Evolutionary conservation across 495 filamentous ascomycete genomes (phyloP), one percentile per base, ranked within the genome.

Genomic region (Tetracladium setigerum): DNA sequence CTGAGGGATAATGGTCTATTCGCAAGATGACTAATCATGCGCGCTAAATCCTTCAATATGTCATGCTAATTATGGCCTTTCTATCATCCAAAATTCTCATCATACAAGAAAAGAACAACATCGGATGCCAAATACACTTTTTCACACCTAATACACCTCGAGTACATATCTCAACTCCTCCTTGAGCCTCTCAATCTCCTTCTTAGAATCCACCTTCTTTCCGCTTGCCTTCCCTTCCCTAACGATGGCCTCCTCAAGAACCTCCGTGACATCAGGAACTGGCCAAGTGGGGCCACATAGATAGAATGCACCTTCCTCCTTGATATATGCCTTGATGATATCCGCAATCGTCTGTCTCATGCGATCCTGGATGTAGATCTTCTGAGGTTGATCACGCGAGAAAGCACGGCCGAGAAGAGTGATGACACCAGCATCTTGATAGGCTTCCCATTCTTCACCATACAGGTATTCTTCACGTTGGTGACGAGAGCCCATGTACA

Each of bases 401-500:
- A 98, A 98, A 13, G 92, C 92, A 38, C 87, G 80, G 18, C 94
- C 94, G 16, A 98, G 79, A 27, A 95, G 76, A 4, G 94, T 97
- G 65, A 98, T 87, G 54, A 98, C 84, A 46, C 92, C 92, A 1
- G 94, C 89, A 45, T 89, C 89, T 63, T 91, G 79, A 65, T 98
- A 98, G 3, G 92, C 92, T 67, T 98, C 94, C 92, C 92, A 98
- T 65, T 98, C 92, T 70, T 98, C 92, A 53, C 92, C 92, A 60
- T 98, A 98, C 38, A 95, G 84, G 65, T 98, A 98, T 69, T 98
- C 92, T 69, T 98, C 94, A 47, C 89, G 86, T 70, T 95, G 89
- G 76, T 95, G 89, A 38, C 92, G 88, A 5, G 87, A 90, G 54
- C 92, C 92, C 76, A 98, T 90, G 74, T 97, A 98, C 49, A 98